These are phyloP conservation scores for Debaryomyces nepalensis DNA, from an alignment of 1,139 yeast genomes.

Conservation along the genomic window DNA sequence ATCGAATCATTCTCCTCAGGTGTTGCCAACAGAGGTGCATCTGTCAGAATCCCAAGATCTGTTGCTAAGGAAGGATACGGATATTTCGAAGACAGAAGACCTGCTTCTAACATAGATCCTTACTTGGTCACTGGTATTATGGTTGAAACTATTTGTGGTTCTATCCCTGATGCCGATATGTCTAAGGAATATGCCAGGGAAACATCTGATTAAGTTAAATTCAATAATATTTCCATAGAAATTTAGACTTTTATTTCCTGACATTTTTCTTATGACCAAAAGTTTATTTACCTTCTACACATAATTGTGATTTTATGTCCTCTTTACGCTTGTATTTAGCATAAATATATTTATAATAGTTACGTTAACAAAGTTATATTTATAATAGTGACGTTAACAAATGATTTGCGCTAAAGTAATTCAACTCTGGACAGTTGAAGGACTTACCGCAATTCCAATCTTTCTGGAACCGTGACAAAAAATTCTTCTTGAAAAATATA, in stretches of 20 bases:
- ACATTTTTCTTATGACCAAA: constrained; percentile 3
- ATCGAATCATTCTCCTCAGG: constrained; percentile 90
- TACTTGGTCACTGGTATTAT: constrained; percentile 97
- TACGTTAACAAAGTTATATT: too few relatives aligned
- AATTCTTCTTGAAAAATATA: neutral
- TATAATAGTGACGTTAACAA: too few relatives aligned
- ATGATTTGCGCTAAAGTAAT: too few relatives aligned
- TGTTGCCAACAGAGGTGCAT: constrained; percentile 99
- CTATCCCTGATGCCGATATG: constrained; percentile 96
- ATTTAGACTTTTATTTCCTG: constrained; percentile 10
- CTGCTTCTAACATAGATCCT: constrained; percentile 99
- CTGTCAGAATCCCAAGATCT: constrained; percentile 97
- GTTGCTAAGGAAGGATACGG: constrained; percentile 98
- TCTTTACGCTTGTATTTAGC: constrained; percentile 9
- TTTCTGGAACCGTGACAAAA: too few relatives aligned
- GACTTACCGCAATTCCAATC: too few relatives aligned
- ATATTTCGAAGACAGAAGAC: constrained; percentile 99
- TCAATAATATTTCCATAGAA: constrained; percentile 1
- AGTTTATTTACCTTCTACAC: constrained; percentile 9
- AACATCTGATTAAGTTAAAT: constrained; percentile 34
- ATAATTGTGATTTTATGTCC: constrained; percentile 3
- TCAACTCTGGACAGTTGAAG: too few relatives aligned
- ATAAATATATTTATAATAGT: constrained; percentile 8
- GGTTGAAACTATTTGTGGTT: constrained; percentile 96
- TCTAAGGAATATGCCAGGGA: constrained; percentile 84